Evolutionary conservation across 1,139 yeast genomes (phyloP).

Genomic region (Pichia sp.): DNA sequence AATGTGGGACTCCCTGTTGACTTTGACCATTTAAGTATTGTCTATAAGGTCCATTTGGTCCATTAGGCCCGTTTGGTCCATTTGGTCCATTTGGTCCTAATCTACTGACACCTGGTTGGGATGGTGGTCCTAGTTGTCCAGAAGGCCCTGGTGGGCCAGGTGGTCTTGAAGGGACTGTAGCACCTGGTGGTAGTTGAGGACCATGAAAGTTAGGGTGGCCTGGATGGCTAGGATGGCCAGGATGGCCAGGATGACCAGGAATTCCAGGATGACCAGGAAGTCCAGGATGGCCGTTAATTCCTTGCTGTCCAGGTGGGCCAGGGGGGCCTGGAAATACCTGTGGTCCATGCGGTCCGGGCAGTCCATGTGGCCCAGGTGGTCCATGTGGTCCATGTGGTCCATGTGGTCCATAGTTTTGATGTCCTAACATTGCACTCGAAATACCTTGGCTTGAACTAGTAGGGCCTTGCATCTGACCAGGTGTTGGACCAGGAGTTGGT

Average conservation of each 20-base stretch:
- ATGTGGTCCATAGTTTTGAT: neutral
- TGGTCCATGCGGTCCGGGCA: neutral
- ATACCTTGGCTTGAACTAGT: no score
- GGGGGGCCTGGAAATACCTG: neutral
- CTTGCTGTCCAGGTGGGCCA: neutral
- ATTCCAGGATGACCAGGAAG: neutral
- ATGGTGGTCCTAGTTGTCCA: neutral
- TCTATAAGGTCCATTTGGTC: neutral
- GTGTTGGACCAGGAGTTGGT: no score
- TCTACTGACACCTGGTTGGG: neutral
- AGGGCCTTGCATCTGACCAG: no score
- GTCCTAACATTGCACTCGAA: no score
- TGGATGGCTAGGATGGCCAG: neutral
- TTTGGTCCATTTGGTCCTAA: neutral
- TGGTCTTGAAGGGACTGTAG: neutral
- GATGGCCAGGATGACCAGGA: neutral
- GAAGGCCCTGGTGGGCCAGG: neutral
- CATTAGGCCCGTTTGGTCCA: slow-evolving; percentile 3
- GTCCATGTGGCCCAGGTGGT: neutral
- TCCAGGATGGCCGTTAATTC: neutral
- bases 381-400: neutral
- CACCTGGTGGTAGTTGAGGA: neutral
- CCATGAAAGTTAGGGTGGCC: neutral
- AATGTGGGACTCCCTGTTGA: neutral
- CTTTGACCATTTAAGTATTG: neutral